Evolutionary conservation across 805 yeast species (phyloP).

Genomic region (Kregervanrija fluxuum): DNA sequence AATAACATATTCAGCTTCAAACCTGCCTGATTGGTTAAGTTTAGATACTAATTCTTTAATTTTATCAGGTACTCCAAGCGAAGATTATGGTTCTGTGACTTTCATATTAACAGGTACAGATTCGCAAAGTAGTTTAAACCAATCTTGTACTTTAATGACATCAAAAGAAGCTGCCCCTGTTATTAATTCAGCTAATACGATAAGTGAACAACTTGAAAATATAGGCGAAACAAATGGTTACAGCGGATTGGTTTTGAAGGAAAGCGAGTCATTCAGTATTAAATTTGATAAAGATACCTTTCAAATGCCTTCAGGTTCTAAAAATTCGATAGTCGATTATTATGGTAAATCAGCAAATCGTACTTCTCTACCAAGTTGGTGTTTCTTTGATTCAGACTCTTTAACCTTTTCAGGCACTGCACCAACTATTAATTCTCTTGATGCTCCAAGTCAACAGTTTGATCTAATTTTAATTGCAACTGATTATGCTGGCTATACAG

Average conservation of each 20-base stretch:
- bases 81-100: conserved; percentile 32
- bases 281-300: conserved; percentile 60
- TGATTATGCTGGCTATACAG: conserved; percentile 68
- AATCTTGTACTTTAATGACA: conserved; percentile 45
- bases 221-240: conserved; percentile 74
- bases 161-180: conserved; percentile 50
- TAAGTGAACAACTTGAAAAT: conserved; percentile 46
- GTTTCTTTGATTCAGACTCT: conserved; percentile 53
- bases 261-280: conserved; percentile 61
- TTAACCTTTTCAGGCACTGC: conserved; percentile 80
- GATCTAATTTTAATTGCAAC: conserved; percentile 71
- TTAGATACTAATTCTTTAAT: conserved; percentile 59
- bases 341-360: conserved; percentile 78
- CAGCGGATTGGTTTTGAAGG: conserved; percentile 64
- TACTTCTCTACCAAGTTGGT: conserved; percentile 90
- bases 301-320: conserved; percentile 33
- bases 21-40: conserved; percentile 71
- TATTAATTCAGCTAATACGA: conserved; percentile 33
- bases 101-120: conserved; percentile 64
- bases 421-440: conserved; percentile 75
- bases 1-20: conserved; percentile 48
- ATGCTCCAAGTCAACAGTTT: conserved; percentile 80
- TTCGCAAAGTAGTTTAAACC: conserved; percentile 41
- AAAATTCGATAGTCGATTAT: conserved; percentile 50
- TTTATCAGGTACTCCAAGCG: conserved; percentile 61